phyloP scores from a whole-genome alignment of 2,329 filamentous ascomycete genomes.

The Colletotrichum endophyticum region DNA sequence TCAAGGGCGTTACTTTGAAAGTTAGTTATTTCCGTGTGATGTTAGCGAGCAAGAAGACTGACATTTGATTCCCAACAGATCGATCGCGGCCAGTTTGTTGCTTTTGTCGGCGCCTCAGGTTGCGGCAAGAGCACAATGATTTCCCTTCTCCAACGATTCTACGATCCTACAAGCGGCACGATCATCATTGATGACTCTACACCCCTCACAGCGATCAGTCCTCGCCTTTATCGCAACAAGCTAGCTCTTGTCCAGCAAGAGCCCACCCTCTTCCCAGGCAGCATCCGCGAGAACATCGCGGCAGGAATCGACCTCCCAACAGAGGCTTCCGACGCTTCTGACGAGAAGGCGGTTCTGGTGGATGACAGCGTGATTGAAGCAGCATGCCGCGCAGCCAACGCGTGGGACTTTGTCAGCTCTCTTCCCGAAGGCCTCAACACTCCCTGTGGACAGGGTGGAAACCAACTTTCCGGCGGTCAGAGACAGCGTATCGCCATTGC shows the following conservation, averaged over 20 bases:
- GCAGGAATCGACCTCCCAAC: constrained; percentile 42
- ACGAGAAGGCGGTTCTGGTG: not conserved
- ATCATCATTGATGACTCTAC: not conserved
- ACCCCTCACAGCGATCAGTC: not conserved
- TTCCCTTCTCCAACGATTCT: constrained; percentile 47
- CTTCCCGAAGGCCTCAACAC: constrained; percentile 64
- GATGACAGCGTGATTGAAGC: constrained; percentile 51
- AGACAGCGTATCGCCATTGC: constrained; percentile 76
- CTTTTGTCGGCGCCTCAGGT: constrained; percentile 59
- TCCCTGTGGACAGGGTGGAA: constrained; percentile 68
- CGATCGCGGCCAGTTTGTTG: constrained; percentile 32
- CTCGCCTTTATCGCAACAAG: not conserved
- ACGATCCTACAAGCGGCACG: not conserved
- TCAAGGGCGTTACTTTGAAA: constrained; percentile 30
- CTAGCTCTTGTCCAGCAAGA: constrained; percentile 16
- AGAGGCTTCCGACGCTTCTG: not conserved
- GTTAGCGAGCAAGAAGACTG: constrained; percentile 44
- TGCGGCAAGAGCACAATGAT: constrained; percentile 67
- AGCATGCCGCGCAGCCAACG: constrained; percentile 56
- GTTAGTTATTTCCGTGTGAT: constrained; percentile 18
- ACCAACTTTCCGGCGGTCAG: constrained; percentile 75
- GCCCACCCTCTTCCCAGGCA: constrained; percentile 35
- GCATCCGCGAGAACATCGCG: constrained; percentile 61
- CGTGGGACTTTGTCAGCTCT: constrained; percentile 59
- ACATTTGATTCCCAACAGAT: constrained; percentile 20